A percentile compares a stretch with the other conserved stretches of the same genome.
These are phyloP conservation scores for Cylindricascospora bacillispora DNA, from an alignment of 1,139 yeast genomes.

Conservation along the genomic window DNA sequence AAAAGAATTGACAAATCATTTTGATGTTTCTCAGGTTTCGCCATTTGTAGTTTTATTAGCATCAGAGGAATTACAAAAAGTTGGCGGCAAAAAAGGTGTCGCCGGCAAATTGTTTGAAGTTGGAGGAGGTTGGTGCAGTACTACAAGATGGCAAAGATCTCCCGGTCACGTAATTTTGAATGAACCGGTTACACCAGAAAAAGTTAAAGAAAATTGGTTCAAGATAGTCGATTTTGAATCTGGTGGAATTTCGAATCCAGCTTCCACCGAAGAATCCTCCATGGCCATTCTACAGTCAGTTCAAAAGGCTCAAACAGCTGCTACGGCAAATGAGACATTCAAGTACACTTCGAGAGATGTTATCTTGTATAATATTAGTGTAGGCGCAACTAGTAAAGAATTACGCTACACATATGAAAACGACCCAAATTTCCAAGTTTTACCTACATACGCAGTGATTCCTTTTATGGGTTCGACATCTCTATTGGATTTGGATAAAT, in stretches of 20 bases:
- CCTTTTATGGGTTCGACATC: constrained; percentile 52
- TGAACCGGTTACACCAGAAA: constrained; percentile 52
- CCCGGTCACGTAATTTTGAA: constrained; percentile 60
- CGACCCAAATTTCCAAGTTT: constrained; percentile 66
- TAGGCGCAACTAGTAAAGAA: constrained; percentile 76
- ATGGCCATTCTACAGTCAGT: constrained; percentile 65
- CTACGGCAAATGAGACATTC: constrained; percentile 29
- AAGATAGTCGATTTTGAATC: constrained; percentile 52
- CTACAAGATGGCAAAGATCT: constrained; percentile 91
- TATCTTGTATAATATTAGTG: constrained; percentile 76
- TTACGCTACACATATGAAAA: constrained; percentile 73
- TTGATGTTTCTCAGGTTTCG: constrained; percentile 83
- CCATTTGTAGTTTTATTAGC: constrained; percentile 74
- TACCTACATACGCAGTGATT: constrained; percentile 87
- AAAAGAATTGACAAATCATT: constrained; percentile 61
- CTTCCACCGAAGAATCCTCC: constrained; percentile 61
- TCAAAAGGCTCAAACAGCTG: constrained; percentile 36
- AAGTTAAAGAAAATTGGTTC: constrained; percentile 53
- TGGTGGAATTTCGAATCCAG: constrained; percentile 35
- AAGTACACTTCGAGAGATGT: constrained; percentile 55
- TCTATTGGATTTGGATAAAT: constrained; percentile 39
- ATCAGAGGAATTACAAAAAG: constrained; percentile 50
- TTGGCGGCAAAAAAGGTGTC: constrained; percentile 18
- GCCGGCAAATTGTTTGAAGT: constrained; percentile 59
- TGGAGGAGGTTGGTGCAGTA: constrained; percentile 93